phyloP scores from a whole-genome alignment of 257 asterid genomes.

The Scutellaria minor region DNA sequence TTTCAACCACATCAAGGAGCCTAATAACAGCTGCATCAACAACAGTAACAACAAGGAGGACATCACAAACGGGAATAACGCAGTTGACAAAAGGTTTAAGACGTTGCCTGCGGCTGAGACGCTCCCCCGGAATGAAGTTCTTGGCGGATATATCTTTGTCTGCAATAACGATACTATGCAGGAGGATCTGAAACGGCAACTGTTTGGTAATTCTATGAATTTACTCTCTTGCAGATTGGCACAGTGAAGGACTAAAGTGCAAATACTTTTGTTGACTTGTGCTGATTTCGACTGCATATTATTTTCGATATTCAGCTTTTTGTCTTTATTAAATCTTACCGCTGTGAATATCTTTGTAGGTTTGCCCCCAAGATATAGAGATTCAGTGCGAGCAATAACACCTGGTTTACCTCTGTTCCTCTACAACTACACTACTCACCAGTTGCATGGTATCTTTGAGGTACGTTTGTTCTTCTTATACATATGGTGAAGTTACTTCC shows the following conservation, averaged over 20 bases:
- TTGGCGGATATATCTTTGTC: conserved; percentile 95
- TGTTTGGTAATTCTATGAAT: conserved; percentile 65
- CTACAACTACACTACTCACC: conserved; percentile 92
- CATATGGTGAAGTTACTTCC: not conserved
- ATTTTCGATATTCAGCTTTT: not conserved
- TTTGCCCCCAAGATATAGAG: conserved; percentile 92
- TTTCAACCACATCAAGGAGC: conserved; percentile 58
- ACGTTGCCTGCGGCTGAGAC: conserved; percentile 93
- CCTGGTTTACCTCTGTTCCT: conserved; percentile 94
- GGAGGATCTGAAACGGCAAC: conserved; percentile 89
- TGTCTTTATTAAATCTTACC: not conserved
- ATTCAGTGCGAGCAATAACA: conserved; percentile 94
- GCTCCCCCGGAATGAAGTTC: conserved; percentile 91
- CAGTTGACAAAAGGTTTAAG: conserved; percentile 87
- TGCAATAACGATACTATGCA: conserved; percentile 98
- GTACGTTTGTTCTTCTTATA: conserved; percentile 41
- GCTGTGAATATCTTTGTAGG: conserved; percentile 52
- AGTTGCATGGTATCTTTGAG: conserved; percentile 96
- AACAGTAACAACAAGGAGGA: conserved; percentile 55
- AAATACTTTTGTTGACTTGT: not conserved
- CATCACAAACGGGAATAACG: conserved; percentile 46
- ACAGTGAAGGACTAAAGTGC: not conserved
- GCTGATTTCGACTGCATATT: conserved; percentile 22
- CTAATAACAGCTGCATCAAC: conserved; percentile 39
- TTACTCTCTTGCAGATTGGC: conserved; percentile 14